These are phyloP conservation scores for Eucalyptus rudis DNA, from an alignment of 345 rosid genomes.

Conservation along the genomic window DNA sequence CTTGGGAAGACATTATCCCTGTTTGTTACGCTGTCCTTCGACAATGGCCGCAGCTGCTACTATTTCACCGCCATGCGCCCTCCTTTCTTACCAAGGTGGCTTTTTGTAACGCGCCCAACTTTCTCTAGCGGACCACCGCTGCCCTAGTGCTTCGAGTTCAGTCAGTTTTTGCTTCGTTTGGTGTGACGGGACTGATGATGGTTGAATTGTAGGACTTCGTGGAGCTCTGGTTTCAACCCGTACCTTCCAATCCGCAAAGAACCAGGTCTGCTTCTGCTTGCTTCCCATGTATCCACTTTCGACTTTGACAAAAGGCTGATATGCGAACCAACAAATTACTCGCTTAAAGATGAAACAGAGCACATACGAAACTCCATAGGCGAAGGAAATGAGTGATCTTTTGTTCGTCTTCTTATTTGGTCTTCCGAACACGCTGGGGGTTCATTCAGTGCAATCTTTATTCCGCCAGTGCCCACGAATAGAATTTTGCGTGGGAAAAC, in stretches of 20 bases:
- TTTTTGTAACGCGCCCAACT: background rate
- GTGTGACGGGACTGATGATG: background rate
- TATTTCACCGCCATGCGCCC: background rate
- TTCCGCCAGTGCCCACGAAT: background rate
- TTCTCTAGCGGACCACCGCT: background rate
- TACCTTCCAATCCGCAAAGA: constrained; percentile 7
- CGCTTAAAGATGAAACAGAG: background rate
- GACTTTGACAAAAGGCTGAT: background rate
- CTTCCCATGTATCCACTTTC: background rate
- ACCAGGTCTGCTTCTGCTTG: constrained; percentile 9
- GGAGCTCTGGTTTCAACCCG: background rate
- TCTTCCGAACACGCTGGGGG: background rate
- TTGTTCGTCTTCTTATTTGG: background rate
- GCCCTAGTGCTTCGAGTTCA: background rate
- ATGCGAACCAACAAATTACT: background rate
- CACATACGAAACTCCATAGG: background rate
- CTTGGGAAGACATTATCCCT: background rate
- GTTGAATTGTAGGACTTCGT: constrained; percentile 1
- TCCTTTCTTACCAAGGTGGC: background rate
- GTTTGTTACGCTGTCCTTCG: background rate
- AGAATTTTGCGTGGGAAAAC: background rate
- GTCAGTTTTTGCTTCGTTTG: background rate
- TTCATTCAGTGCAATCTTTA: background rate
- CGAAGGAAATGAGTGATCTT: background rate
- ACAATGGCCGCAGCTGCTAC: background rate